These are phyloP conservation scores for Prinsepia uniflora DNA, from an alignment of 306 rosid genomes.

Conservation along the genomic window DNA sequence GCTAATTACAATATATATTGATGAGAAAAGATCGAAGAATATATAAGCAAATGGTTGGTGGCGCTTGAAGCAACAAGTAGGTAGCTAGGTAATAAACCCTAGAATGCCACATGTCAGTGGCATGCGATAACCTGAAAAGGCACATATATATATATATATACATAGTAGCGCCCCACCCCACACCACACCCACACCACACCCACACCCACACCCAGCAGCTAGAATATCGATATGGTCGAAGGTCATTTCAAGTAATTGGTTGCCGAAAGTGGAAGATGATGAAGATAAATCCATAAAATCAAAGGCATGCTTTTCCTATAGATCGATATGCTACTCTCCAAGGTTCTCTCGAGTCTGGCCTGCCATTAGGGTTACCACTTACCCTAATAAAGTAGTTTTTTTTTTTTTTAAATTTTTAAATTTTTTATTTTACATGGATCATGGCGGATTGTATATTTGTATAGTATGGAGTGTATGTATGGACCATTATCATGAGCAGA, in stretches of 20 bases:
- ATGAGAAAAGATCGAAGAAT: not conserved
- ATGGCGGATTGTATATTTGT: not conserved
- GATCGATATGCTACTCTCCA: constrained; percentile 2
- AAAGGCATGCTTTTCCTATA: no score
- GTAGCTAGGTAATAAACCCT: constrained; percentile 11
- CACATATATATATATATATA: no score
- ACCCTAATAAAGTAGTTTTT: constrained; percentile 15
- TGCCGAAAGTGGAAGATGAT: constrained; percentile 38
- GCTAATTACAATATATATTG: no score
- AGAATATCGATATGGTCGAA: no score
- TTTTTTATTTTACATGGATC: not conserved
- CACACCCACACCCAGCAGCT: no score
- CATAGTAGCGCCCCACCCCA: no score
- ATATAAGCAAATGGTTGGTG: not conserved
- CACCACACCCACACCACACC: no score
- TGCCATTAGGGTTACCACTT: constrained; percentile 16
- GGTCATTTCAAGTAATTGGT: not conserved
- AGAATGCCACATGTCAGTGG: constrained; percentile 23
- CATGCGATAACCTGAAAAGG: not conserved
- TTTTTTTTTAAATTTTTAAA: no score
- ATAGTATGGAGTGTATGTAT: not conserved
- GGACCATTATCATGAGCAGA: not conserved
- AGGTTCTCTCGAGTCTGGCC: constrained; percentile 13
- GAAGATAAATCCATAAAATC: constrained; percentile 14
- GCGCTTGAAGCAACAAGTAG: not conserved